Evolutionary conservation across 495 filamentous ascomycete species (phyloP).

Genomic region (Aspergillus olivimuriae): DNA sequence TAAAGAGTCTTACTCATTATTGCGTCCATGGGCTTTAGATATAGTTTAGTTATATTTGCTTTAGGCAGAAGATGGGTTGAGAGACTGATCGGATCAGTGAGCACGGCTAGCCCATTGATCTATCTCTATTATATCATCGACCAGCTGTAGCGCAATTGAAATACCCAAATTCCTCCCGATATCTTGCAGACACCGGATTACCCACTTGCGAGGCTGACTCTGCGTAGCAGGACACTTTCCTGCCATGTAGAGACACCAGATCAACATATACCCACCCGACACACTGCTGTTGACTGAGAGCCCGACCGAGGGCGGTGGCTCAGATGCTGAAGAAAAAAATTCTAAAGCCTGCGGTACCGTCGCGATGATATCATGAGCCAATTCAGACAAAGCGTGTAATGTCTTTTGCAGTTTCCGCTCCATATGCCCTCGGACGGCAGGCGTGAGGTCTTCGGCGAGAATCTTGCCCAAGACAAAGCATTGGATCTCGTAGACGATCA

Average conservation of each 20-base stretch:
- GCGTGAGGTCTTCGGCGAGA: constrained; percentile 10
- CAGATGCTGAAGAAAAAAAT: constrained; percentile 11
- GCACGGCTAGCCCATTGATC: constrained; percentile 6
- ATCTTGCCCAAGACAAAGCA: constrained; percentile 14
- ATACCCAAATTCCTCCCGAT: constrained; percentile 19
- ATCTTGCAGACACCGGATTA: constrained; percentile 18
- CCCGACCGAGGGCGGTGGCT: background rate
- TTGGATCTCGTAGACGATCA: constrained; percentile 18
- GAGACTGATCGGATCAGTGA: too few relatives aligned
- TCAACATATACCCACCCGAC: constrained; percentile 26
- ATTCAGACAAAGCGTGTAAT: constrained; percentile 21
- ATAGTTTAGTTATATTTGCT: too few relatives aligned
- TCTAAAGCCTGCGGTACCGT: constrained; percentile 38
- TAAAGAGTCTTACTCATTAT: too few relatives aligned
- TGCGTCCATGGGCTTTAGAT: too few relatives aligned
- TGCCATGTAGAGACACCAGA: constrained; percentile 30
- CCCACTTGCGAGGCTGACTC: constrained; percentile 22
- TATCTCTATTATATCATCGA: constrained; percentile 13
- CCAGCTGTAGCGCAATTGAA: constrained; percentile 16
- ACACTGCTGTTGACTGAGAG: constrained; percentile 9
- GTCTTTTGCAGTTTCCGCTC: constrained; percentile 21
- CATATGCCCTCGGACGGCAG: constrained; percentile 7
- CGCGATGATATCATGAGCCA: constrained; percentile 37
- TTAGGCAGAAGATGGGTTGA: too few relatives aligned
- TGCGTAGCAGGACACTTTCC: constrained; percentile 19